Percentiles rank a stretch among this genome's conserved stretches.
Conservation (phyloP, 495 filamentous ascomycete genomes). For the Penicillium cataractarum region DNA sequence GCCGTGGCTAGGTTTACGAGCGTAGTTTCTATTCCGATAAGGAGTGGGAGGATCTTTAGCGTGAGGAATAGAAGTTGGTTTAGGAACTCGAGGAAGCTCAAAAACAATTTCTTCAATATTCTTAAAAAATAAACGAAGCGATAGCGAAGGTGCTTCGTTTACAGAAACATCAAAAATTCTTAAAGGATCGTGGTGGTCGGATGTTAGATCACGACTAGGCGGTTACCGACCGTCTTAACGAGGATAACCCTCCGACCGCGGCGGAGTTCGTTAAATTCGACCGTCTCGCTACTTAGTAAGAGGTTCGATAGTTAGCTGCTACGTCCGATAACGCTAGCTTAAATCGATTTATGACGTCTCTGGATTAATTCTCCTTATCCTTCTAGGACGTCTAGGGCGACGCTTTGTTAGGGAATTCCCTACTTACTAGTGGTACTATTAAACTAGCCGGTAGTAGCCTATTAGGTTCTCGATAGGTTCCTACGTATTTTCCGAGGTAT, state of each 20-base stretch:
- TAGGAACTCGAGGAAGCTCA: not conserved
- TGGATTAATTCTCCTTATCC: not conserved
- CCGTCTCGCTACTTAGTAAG: not conserved
- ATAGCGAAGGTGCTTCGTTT: not conserved
- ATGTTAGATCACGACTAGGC: not conserved
- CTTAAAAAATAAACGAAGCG: not conserved
- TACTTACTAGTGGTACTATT: not conserved
- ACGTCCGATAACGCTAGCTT: not conserved
- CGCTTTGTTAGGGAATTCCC: no score
- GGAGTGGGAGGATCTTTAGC: not conserved
- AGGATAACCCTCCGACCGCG: not conserved
- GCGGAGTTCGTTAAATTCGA: not conserved
- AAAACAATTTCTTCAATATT: not conserved
- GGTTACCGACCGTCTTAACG: not conserved
- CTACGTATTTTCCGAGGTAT: not conserved
- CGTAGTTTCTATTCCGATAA: not conserved
- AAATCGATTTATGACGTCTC: not conserved
- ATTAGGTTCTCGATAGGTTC: not conserved
- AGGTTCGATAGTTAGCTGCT: not conserved
- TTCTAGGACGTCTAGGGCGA: not conserved
- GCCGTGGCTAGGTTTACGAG: not conserved
- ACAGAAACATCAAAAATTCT: not conserved
- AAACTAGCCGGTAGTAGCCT: not conserved
- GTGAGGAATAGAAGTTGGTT: not conserved
- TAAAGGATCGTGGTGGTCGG: not conserved